Conservation (phyloP, 1,284 basidiomycete species). For the Ceratobasidium sp. region DNA sequence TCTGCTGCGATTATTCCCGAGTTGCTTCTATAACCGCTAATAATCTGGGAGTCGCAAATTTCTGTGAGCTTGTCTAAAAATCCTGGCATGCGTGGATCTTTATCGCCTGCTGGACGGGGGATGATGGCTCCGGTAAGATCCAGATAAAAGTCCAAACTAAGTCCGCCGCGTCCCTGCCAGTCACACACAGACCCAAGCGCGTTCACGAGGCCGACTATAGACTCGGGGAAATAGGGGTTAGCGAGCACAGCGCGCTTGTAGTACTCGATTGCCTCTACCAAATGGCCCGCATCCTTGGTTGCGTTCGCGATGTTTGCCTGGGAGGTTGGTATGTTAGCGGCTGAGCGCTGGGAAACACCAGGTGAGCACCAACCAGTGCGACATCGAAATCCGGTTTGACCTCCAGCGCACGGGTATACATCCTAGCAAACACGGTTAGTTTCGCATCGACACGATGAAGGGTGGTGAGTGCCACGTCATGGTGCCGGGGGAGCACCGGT, state of each 20-base stretch:
- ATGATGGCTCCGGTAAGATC: conserved; percentile 18
- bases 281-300: conserved; percentile 56
- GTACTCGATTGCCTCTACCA: conserved; percentile 67
- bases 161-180: conserved; percentile 65
- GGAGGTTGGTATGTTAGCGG: not conserved
- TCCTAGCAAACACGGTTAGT: conserved; percentile 51
- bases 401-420: conserved; percentile 66
- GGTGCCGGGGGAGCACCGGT: not conserved
- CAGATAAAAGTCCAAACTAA: conserved; percentile 39
- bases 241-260: conserved; percentile 66
- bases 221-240: conserved; percentile 70
- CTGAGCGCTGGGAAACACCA: not conserved
- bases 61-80: conserved; percentile 65
- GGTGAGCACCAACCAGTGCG: conserved; percentile 64
- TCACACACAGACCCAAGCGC: conserved; percentile 68
- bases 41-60: conserved; percentile 65
- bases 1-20: conserved; percentile 58
- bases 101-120: conserved; percentile 30
- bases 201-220: conserved; percentile 68
- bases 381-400: conserved; percentile 71
- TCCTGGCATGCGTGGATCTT: conserved; percentile 52
- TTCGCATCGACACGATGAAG: conserved; percentile 44
- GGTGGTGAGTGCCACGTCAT: not conserved
- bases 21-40: conserved; percentile 60
- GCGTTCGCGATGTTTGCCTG: conserved; percentile 43